phyloP scores from a whole-genome alignment of 2,329 filamentous ascomycete species.

The Penicillium sp. region DNA sequence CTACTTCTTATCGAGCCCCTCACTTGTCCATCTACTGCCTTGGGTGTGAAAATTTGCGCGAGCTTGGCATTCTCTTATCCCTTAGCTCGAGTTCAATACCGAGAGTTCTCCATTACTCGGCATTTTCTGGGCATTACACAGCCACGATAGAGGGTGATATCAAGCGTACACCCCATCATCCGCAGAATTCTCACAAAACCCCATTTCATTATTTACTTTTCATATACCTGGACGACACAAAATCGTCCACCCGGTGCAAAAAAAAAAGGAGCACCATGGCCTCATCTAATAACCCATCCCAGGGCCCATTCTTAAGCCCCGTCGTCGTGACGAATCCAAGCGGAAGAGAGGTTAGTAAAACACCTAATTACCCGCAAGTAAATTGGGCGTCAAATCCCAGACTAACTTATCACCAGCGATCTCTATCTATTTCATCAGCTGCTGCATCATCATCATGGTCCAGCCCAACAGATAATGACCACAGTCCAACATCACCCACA shows the following conservation, averaged over 20 bases:
- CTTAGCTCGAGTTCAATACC: neutral
- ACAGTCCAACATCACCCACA: constrained; percentile 19
- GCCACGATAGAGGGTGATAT: constrained; percentile 11
- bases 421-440: constrained; percentile 17
- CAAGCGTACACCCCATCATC: neutral
- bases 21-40: neutral
- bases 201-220: neutral
- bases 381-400: neutral
- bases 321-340: constrained; percentile 13
- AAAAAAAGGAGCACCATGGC: constrained; percentile 9
- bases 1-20: neutral
- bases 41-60: neutral
- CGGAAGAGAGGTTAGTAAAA: constrained; percentile 18
- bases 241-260: constrained; percentile 1
- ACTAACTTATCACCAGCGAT: constrained; percentile 14
- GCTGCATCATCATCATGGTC: constrained; percentile 19
- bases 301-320: constrained; percentile 17
- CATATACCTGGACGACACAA: neutral
- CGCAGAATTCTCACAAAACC: neutral
- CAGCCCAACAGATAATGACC: constrained; percentile 17
- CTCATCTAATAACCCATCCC: constrained; percentile 7
- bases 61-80: constrained; percentile 4
- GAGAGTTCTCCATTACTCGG: constrained; percentile 2
- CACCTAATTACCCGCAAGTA: neutral
- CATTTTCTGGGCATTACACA: constrained; percentile 19